Percentiles rank a stretch among this genome's conserved stretches.
Conservation (phyloP, 2,329 filamentous ascomycete genomes). For the Trichophyton verrucosum region DNA sequence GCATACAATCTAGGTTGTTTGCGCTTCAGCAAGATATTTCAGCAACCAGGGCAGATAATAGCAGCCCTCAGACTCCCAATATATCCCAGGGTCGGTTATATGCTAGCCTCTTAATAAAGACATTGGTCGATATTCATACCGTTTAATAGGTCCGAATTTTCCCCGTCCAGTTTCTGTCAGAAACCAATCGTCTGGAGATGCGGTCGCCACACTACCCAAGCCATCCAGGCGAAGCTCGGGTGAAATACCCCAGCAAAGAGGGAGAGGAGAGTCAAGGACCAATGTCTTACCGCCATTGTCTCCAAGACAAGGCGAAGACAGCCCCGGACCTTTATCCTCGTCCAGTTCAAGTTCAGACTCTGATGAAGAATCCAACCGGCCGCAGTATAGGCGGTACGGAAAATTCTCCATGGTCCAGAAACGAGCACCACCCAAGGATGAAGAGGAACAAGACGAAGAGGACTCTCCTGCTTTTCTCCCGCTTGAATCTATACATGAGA, state of each 20-base stretch:
- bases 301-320: slow-evolving; percentile 25
- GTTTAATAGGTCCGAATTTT: background rate
- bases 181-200: background rate
- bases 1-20: slow-evolving; percentile 28
- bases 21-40: background rate
- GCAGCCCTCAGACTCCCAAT: background rate
- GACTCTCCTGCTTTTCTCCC: slow-evolving; percentile 37
- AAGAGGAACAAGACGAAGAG: slow-evolving; percentile 31
- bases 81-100: background rate
- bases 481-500: slow-evolving; percentile 14
- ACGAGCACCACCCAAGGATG: slow-evolving; percentile 13
- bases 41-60: background rate
- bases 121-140: background rate
- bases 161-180: background rate
- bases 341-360: slow-evolving; percentile 22
- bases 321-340: slow-evolving; percentile 12
- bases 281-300: slow-evolving; percentile 18
- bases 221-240: slow-evolving; percentile 9
- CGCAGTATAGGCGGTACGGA: slow-evolving; percentile 27
- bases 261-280: background rate
- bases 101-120: too few relatives aligned
- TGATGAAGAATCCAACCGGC: slow-evolving; percentile 22
- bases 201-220: background rate
- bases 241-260: slow-evolving; percentile 3
- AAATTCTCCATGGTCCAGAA: slow-evolving; percentile 28